Conservation (phyloP, 495 filamentous ascomycete genomes). For the Tetracladium setigerum region DNA sequence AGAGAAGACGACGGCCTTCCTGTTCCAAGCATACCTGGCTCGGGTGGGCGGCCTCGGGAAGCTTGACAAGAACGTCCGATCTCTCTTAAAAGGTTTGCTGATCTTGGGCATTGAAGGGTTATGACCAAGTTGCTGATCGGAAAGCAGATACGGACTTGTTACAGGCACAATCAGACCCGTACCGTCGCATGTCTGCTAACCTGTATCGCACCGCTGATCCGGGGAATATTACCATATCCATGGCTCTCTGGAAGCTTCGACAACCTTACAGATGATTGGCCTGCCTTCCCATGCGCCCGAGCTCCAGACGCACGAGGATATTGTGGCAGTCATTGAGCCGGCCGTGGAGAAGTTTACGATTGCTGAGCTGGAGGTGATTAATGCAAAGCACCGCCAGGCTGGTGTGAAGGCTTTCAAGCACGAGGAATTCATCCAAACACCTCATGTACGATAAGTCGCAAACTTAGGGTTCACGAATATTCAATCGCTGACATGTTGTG, state of each 20-base stretch:
- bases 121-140: no score
- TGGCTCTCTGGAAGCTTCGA: constrained; percentile 64
- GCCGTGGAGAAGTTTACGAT: constrained; percentile 57
- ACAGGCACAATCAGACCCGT: constrained; percentile 63
- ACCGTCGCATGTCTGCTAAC: constrained; percentile 68
- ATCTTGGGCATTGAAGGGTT: neutral
- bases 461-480: neutral
- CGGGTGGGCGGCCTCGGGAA: constrained; percentile 65
- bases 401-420: constrained; percentile 59
- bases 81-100: constrained; percentile 49
- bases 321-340: constrained; percentile 58
- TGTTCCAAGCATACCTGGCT: constrained; percentile 66
- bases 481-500: constrained; percentile 11
- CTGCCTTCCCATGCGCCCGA: constrained; percentile 54
- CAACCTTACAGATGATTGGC: constrained; percentile 64
- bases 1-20: constrained; percentile 57
- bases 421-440: constrained; percentile 55
- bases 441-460: constrained; percentile 39
- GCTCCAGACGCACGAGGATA: constrained; percentile 56
- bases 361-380: constrained; percentile 57
- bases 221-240: constrained; percentile 70
- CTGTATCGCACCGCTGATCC: constrained; percentile 61
- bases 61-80: constrained; percentile 48
- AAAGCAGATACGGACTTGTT: constrained; percentile 66
- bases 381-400: constrained; percentile 53